Evolutionary conservation across 495 filamentous ascomycete genomes (phyloP).

Genomic region (Durotheca rogersii): DNA sequence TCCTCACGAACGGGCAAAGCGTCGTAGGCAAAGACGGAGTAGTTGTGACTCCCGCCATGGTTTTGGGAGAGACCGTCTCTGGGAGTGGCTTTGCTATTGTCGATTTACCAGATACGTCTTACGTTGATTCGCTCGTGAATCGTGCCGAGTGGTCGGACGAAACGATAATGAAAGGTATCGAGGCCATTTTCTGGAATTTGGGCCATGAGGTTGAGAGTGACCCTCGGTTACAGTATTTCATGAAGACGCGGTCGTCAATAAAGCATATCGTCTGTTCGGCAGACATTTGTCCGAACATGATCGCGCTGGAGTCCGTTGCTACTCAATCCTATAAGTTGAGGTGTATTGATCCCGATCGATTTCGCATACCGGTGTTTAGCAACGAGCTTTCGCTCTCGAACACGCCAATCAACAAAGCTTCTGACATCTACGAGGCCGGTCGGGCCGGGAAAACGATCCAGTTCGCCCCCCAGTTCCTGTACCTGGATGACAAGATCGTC

Average conservation of each 20-base stretch:
- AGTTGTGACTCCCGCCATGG: conserved; percentile 57
- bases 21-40: conserved; percentile 55
- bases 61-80: conserved; percentile 40
- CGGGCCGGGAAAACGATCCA: conserved; percentile 51
- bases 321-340: conserved; percentile 63
- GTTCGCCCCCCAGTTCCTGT: conserved; percentile 62
- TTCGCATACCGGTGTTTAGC: conserved; percentile 64
- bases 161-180: conserved; percentile 64
- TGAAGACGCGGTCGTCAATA: conserved; percentile 56
- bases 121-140: conserved; percentile 64
- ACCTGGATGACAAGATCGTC: conserved; percentile 52
- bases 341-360: conserved; percentile 66
- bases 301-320: conserved; percentile 65
- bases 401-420: conserved; percentile 6
- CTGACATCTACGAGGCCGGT: conserved; percentile 26
- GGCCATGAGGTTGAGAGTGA: conserved; percentile 65
- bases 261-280: conserved; percentile 75
- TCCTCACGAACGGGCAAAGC: conserved; percentile 52
- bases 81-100: conserved; percentile 69
- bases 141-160: conserved; percentile 72
- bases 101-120: conserved; percentile 68
- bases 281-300: conserved; percentile 69
- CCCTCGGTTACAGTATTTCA: conserved; percentile 64
- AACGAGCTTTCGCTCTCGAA: conserved; percentile 33
- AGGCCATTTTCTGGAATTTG: conserved; percentile 78